Conservation (phyloP, 202 grass and related monocot genomes). For the Musa balbisiana region DNA sequence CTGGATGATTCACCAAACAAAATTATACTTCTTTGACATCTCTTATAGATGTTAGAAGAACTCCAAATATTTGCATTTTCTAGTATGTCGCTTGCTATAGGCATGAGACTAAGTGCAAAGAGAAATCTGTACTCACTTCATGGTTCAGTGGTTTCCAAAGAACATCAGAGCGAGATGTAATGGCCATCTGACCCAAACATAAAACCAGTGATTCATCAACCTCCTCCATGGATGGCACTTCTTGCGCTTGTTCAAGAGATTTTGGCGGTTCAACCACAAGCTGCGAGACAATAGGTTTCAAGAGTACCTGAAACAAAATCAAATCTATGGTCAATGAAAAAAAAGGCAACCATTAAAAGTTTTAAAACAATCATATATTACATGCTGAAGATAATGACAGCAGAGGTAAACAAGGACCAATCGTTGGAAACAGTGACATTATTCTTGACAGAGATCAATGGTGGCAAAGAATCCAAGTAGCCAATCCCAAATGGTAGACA, state of each 20-base stretch:
- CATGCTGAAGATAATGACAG: background rate
- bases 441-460: no score
- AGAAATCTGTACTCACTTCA: conserved; percentile 42
- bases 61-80: background rate
- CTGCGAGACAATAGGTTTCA: conserved; percentile 76
- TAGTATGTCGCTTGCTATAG: background rate
- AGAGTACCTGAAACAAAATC: conserved; percentile 39
- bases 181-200: conserved; percentile 91
- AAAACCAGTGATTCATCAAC: conserved; percentile 68
- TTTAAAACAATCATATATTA: background rate
- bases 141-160: conserved; percentile 95
- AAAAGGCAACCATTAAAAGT: background rate
- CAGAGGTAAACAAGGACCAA: background rate
- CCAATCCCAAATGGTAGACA: no score
- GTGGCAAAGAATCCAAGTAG: no score
- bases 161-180: conserved; percentile 71
- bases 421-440: no score
- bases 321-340: background rate
- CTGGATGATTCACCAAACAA: no score
- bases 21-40: no score
- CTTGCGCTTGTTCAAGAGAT: conserved; percentile 31
- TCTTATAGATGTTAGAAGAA: no score
- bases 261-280: conserved; percentile 52
- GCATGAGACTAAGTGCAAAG: background rate
- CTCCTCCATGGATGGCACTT: conserved; percentile 60